Evolutionary conservation across 768 basidiomycete genomes (phyloP), one percentile per base, ranked within the genome.

Genomic region (Glaciozyma antarctica): DNA sequence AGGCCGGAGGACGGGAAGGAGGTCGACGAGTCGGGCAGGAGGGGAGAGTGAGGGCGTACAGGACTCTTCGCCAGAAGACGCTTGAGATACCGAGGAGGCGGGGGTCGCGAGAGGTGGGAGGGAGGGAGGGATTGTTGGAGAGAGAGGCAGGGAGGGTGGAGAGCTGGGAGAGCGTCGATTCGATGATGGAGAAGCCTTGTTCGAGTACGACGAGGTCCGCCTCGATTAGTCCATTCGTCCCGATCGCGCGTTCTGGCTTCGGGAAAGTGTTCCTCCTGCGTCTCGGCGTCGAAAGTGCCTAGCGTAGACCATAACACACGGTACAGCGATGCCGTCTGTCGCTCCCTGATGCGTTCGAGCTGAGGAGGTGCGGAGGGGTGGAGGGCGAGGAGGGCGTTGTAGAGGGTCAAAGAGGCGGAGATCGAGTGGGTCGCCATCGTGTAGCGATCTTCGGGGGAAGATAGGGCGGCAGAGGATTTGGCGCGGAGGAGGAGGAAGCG

Each of bases 401-500:
- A 66, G 26, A 69, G 60, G 32, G 65, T 24, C 5, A 15, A 17
- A 16, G 45, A 12, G 7, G 61, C 28, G 15, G 47, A 24, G 12
- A 55, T 6, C 32, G 45, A 43, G 1, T 9, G 21, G 5, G 47
- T 6, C n/a, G 28, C 3, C 24, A 54, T 30, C 8, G 16, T 22
- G 38, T 22, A 22, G 9, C 24, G 24, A 22, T 16, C 16, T 13
- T 22, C 44, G 44, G 45, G 44, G 10, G 56, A n/a, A 22, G 16
- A 19, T 21, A 32, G 2, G 26, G 34, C 22, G 10, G 30, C 12
- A 22, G 38, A 30, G 12, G n/a, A n/a, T 21, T 56, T 61, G 4
- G 53, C 54, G 41, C 62, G 64, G 21, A 69, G 51, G 51, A 69
- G 56, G 60, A 69, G 55, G 56, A 66, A 66, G 1, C 68, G 68